These are phyloP conservation scores for Aspergillus mulundensis DNA, from an alignment of 495 filamentous ascomycete species.

Conservation along the genomic window DNA sequence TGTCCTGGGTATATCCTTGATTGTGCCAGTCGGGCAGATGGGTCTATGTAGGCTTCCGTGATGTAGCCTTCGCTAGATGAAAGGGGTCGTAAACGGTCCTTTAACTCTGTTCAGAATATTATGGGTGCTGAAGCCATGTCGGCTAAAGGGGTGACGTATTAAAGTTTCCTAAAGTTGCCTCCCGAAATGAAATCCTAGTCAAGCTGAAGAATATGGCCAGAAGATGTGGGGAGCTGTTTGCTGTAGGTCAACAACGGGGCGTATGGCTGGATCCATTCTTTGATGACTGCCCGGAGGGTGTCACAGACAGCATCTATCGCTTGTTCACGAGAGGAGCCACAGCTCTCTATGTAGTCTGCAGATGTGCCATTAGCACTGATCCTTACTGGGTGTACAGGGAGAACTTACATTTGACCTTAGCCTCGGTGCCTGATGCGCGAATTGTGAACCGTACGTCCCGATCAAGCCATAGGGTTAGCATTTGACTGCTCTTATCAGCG, in stretches of 20 bases:
- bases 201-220: constrained; percentile 33
- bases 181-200: constrained; percentile 2
- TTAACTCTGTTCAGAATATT: background rate
- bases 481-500: constrained; percentile 56
- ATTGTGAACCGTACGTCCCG: constrained; percentile 60
- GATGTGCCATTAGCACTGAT: background rate
- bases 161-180: background rate
- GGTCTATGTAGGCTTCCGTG: background rate
- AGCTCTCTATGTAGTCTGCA: constrained; percentile 56
- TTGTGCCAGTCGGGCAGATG: background rate
- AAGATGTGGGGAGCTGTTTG: constrained; percentile 38
- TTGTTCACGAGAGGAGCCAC: constrained; percentile 37
- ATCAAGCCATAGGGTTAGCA: constrained; percentile 67
- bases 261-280: constrained; percentile 55
- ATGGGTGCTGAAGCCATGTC: background rate
- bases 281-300: constrained; percentile 46
- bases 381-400: background rate
- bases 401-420: constrained; percentile 58
- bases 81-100: background rate
- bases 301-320: constrained; percentile 53
- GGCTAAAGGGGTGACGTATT: background rate
- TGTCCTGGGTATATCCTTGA: constrained; percentile 2
- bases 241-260: constrained; percentile 38
- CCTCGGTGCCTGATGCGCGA: constrained; percentile 67
- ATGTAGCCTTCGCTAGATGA: background rate